These are phyloP conservation scores for Karstenula rhodostoma DNA, from an alignment of 2,329 filamentous ascomycete species.

Conservation along the genomic window DNA sequence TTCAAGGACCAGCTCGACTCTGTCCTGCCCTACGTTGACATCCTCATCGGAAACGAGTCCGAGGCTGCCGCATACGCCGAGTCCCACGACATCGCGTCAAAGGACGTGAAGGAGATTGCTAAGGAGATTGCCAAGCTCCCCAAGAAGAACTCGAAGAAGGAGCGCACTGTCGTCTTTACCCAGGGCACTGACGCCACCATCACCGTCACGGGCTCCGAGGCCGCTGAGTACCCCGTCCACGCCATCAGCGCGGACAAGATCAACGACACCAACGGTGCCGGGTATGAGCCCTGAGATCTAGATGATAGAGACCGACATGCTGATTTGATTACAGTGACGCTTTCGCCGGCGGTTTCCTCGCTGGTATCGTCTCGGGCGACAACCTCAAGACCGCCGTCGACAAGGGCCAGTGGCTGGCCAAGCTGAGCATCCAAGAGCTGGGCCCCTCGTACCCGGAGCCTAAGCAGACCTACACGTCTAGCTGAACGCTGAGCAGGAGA, in stretches of 20 bases:
- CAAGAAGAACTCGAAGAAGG: conserved; percentile 87
- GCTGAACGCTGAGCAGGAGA: conserved; percentile 41
- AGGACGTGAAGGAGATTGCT: conserved; percentile 84
- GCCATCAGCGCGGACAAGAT: conserved; percentile 80
- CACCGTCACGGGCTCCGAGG: conserved; percentile 71
- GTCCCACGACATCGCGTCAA: conserved; percentile 75
- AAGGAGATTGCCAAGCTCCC: conserved; percentile 85
- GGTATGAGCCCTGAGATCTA: conserved; percentile 53
- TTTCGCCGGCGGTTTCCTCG: conserved; percentile 92
- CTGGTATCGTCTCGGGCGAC: conserved; percentile 87
- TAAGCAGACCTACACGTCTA: conserved; percentile 51
- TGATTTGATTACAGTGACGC: conserved; percentile 70
- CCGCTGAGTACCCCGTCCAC: conserved; percentile 83
- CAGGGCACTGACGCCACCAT: conserved; percentile 93
- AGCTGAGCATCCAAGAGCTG: conserved; percentile 91
- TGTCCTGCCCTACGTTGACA: conserved; percentile 90
- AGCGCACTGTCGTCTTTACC: conserved; percentile 89
- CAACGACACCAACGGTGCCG: conserved; percentile 95
- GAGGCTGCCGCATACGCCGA: conserved; percentile 90
- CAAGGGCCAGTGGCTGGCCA: conserved; percentile 96
- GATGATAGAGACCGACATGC: background rate
- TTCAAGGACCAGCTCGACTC: conserved; percentile 96
- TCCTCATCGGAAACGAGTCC: conserved; percentile 95
- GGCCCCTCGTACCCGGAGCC: conserved; percentile 79
- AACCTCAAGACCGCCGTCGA: conserved; percentile 79